Conservation (phyloP, 352 stramenopile genomes). For the Phytophthora citrophthora region DNA sequence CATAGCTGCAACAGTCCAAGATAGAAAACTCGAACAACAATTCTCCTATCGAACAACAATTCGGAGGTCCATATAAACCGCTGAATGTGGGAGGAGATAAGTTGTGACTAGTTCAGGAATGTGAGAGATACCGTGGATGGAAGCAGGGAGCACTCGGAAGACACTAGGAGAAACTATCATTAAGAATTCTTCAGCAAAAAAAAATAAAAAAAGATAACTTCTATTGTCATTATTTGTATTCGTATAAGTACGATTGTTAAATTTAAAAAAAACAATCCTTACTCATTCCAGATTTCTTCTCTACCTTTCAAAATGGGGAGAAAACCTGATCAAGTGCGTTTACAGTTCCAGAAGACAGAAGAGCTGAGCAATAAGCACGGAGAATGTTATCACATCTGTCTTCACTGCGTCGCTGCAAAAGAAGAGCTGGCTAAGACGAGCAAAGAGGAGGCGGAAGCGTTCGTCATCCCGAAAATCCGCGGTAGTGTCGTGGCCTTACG, state of each 20-base stretch:
- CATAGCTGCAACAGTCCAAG: not conserved
- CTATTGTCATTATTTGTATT: too few species aligned
- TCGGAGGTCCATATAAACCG: slow-evolving; percentile 3
- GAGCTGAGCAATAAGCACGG: not conserved
- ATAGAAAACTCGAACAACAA: too few species aligned
- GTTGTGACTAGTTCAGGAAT: not conserved
- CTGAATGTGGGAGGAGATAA: not conserved
- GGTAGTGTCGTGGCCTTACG: not conserved
- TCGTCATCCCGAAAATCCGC: not conserved
- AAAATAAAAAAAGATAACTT: too few species aligned
- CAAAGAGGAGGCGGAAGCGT: not conserved
- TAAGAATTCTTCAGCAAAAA: too few species aligned
- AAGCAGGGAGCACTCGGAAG: not conserved
- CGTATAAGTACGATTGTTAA: too few species aligned
- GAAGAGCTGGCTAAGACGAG: not conserved
- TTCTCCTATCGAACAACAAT: slow-evolving; percentile 1
- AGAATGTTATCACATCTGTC: not conserved
- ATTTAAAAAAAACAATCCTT: too few species aligned
- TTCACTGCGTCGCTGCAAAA: not conserved
- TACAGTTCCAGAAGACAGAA: not conserved
- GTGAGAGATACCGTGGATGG: not conserved
- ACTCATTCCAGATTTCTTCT: too few species aligned
- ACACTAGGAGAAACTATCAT: too few species aligned
- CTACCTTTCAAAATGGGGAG: not conserved
- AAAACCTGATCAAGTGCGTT: not conserved